These are phyloP conservation scores for Glycine tomentella DNA, from an alignment of 306 rosid genomes.

Conservation along the genomic window DNA sequence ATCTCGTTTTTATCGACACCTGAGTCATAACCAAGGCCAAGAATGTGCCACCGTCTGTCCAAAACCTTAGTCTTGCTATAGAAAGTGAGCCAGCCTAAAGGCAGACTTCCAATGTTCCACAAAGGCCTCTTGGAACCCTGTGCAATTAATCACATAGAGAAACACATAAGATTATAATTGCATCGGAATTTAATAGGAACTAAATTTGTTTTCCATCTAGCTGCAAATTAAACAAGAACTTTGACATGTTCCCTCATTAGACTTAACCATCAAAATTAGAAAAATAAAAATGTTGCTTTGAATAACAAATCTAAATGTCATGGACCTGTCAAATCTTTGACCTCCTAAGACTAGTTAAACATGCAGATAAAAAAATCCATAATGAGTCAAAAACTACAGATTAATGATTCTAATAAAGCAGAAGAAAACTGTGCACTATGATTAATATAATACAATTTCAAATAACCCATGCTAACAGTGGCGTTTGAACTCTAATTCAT, in stretches of 20 bases:
- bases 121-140: slow-evolving; percentile 76
- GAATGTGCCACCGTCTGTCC: slow-evolving; percentile 86
- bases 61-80: slow-evolving; percentile 67
- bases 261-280: neutral
- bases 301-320: slow-evolving; percentile 16
- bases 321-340: slow-evolving; percentile 16
- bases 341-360: neutral
- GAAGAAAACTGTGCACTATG: too few species aligned
- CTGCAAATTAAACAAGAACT: too few species aligned
- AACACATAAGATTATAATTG: slow-evolving; percentile 35
- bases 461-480: neutral
- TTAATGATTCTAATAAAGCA: too few species aligned
- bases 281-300: slow-evolving; percentile 9
- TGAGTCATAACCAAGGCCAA: slow-evolving; percentile 82
- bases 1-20: slow-evolving; percentile 52
- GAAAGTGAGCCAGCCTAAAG: slow-evolving; percentile 93
- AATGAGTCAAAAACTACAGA: too few species aligned
- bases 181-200: slow-evolving; percentile 13
- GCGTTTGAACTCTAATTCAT: slow-evolving; percentile 19
- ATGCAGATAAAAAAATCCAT: too few species aligned
- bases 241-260: too few species aligned
- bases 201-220: slow-evolving; percentile 13
- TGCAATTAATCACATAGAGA: slow-evolving; percentile 47
- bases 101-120: slow-evolving; percentile 81
- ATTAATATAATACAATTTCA: too few species aligned